phyloP scores from a whole-genome alignment of 352 stramenopile species.

The Globisporangium canariense region DNA sequence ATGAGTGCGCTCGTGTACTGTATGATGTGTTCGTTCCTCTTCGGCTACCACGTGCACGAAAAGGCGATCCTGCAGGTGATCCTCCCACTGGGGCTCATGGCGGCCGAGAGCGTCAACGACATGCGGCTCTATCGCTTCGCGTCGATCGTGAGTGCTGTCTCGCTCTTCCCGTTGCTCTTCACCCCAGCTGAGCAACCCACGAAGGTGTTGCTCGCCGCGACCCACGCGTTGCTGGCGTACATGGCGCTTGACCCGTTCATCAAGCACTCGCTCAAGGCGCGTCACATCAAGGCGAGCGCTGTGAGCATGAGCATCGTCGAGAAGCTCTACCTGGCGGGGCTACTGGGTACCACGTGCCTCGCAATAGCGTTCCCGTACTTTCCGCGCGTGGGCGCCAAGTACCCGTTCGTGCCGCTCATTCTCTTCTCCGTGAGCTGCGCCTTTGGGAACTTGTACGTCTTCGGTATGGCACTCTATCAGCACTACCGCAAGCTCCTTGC shows the following conservation, averaged over 20 bases:
- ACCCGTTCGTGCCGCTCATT: constrained; percentile 80
- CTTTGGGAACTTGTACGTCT: constrained; percentile 79
- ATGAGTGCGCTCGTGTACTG: constrained; percentile 84
- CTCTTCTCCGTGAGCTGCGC: constrained; percentile 70
- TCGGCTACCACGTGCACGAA: constrained; percentile 99
- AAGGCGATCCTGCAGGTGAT: constrained; percentile 96
- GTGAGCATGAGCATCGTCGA: constrained; percentile 60
- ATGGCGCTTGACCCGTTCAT: constrained; percentile 61
- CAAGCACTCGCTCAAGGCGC: constrained; percentile 66
- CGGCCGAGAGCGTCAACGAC: constrained; percentile 71
- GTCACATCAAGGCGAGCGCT: constrained; percentile 59
- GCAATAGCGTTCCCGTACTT: constrained; percentile 55
- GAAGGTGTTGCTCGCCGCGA: constrained; percentile 63
- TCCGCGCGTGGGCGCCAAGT: constrained; percentile 40
- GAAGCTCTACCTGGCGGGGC: constrained; percentile 41
- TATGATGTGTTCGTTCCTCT: constrained; percentile 94
- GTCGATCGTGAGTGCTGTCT: constrained; percentile 64
- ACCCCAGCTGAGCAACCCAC: constrained; percentile 74
- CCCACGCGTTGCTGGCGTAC: constrained; percentile 61
- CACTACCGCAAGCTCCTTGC: constrained; percentile 65
- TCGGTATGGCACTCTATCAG: constrained; percentile 52
- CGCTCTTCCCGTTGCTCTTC: constrained; percentile 84
- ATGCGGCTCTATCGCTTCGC: constrained; percentile 82
- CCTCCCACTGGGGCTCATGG: constrained; percentile 65
- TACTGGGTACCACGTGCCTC: constrained; percentile 32